Percentiles rank a stretch among this genome's conserved stretches.
These are phyloP conservation scores for Floccularia luteovirens DNA, from an alignment of 768 basidiomycete genomes.

Conservation along the genomic window DNA sequence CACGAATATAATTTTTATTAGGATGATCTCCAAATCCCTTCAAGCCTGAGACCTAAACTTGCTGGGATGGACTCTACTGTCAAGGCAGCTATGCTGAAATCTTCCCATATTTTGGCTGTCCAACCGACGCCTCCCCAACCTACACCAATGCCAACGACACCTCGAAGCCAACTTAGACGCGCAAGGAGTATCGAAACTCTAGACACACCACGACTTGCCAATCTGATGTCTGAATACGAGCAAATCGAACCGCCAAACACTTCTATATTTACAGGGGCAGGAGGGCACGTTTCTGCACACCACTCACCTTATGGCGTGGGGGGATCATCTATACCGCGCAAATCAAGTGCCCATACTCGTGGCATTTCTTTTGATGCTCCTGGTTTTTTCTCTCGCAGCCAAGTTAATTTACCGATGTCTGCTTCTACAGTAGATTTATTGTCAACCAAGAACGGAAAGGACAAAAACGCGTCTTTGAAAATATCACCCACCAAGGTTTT, in stretches of 20 bases:
- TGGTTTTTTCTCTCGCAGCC: slow-evolving; percentile 44
- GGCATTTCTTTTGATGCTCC: slow-evolving; percentile 54
- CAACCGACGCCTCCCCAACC: slow-evolving; percentile 22
- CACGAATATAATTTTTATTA: slow-evolving; percentile 16
- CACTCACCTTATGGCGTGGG: slow-evolving; percentile 28
- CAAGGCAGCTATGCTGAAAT: slow-evolving; percentile 89
- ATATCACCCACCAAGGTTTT: slow-evolving; percentile 62
- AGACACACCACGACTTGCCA: slow-evolving; percentile 40
- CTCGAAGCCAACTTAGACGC: slow-evolving; percentile 50
- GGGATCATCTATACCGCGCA: slow-evolving; percentile 25
- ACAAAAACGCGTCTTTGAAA: slow-evolving; percentile 40
- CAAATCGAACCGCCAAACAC: slow-evolving; percentile 27
- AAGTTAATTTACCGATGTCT: slow-evolving; percentile 35
- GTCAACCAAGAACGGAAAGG: slow-evolving; percentile 36
- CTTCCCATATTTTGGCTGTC: slow-evolving; percentile 57
- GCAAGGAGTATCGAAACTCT: slow-evolving; percentile 72
- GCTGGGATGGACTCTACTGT: slow-evolving; percentile 76
- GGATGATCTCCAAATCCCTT: slow-evolving; percentile 89
- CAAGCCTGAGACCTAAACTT: slow-evolving; percentile 70
- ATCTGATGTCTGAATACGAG: slow-evolving; percentile 29
- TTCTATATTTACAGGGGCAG: slow-evolving; percentile 20
- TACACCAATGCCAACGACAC: slow-evolving; percentile 41
- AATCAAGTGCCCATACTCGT: slow-evolving; percentile 41
- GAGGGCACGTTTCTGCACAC: slow-evolving; percentile 31
- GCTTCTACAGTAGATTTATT: slow-evolving; percentile 35